A percentile compares a stretch with the other conserved stretches of the same genome.
Evolutionary conservation across 345 rosid genomes (phyloP).

Genomic region (Hevea brasiliensis): DNA sequence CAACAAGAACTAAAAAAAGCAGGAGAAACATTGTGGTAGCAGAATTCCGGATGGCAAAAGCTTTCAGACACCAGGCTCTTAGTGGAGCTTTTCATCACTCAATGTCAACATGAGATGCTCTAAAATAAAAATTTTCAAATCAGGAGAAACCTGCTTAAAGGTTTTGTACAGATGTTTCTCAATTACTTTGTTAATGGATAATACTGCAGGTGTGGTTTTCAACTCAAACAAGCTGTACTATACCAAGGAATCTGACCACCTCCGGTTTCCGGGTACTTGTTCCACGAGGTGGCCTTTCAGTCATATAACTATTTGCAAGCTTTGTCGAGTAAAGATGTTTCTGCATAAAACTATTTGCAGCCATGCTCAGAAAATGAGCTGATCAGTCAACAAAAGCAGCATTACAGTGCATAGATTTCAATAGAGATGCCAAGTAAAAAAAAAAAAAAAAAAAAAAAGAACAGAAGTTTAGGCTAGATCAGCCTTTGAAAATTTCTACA

Average conservation of each 20-base stretch:
- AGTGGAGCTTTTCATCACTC: too few relatives aligned
- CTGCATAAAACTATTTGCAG: not conserved
- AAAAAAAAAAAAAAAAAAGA: constrained; percentile 21
- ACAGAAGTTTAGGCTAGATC: constrained; percentile 22
- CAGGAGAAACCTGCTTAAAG: not conserved
- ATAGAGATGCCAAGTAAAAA: too few relatives aligned
- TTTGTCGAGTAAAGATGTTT: too few relatives aligned
- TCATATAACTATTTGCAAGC: too few relatives aligned
- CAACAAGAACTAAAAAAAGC: too few relatives aligned
- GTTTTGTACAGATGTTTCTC: not conserved
- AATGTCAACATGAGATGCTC: not conserved
- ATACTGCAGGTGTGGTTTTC: not conserved
- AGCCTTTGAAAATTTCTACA: not conserved
- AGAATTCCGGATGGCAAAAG: too few relatives aligned
- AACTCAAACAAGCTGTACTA: constrained; percentile 4
- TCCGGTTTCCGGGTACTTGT: not conserved
- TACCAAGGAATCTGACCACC: constrained; percentile 27
- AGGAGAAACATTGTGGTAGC: too few relatives aligned
- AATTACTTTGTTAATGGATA: not conserved
- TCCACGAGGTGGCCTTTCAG: not conserved
- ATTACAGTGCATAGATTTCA: constrained; percentile 15
- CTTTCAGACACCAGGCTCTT: too few relatives aligned
- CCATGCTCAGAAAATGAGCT: not conserved
- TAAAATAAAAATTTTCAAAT: not conserved
- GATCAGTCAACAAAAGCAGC: constrained; percentile 18